These are phyloP conservation scores for Acorus calamus DNA, from an alignment of 106 monocot genomes.

Conservation along the genomic window DNA sequence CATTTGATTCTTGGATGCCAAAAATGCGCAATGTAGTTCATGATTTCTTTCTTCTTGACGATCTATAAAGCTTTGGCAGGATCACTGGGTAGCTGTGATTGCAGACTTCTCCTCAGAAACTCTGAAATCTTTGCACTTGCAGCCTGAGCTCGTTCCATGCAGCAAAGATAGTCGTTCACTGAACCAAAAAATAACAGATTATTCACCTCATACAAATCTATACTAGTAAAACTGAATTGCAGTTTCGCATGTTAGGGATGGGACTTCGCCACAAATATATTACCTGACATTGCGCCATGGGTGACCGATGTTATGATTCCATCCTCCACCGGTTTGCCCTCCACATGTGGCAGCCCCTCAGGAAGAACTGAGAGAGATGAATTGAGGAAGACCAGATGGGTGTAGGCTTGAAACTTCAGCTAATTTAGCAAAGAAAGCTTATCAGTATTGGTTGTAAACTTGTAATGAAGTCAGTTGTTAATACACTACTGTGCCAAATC, in stretches of 20 bases:
- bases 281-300: slow-evolving; percentile 79
- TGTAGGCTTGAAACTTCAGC: slow-evolving; percentile 76
- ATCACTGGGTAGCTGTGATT: slow-evolving; percentile 16
- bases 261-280: background rate
- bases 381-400: slow-evolving; percentile 75
- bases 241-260: no score
- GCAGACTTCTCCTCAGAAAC: slow-evolving; percentile 63
- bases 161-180: slow-evolving; percentile 51
- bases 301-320: slow-evolving; percentile 81
- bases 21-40: no score
- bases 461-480: no score
- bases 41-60: no score
- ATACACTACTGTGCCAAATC: no score
- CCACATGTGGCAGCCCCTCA: slow-evolving; percentile 11
- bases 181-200: background rate
- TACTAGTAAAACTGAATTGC: no score
- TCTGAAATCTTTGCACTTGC: slow-evolving; percentile 78
- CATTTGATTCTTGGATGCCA: no score
- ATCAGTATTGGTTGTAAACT: background rate
- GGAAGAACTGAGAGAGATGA: slow-evolving; percentile 40
- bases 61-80: slow-evolving; percentile 6
- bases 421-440: background rate
- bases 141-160: slow-evolving; percentile 62
- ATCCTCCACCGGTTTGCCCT: slow-evolving; percentile 51
- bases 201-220: no score